Evolutionary conservation across 2,329 filamentous ascomycete genomes (phyloP), one percentile per base, ranked within the genome.

Genomic region (Catunica adiposa): DNA sequence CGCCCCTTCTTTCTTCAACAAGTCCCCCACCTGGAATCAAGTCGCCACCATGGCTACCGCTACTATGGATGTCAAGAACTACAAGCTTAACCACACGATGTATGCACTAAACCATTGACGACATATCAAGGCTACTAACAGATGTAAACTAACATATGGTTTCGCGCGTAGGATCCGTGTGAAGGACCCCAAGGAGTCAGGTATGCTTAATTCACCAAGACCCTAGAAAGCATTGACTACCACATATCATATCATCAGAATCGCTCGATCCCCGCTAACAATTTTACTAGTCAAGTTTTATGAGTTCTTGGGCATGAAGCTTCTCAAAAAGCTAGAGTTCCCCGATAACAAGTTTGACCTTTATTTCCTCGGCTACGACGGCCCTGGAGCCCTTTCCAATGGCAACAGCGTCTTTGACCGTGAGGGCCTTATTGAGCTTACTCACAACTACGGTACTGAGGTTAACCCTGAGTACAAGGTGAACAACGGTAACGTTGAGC

Each of bases 61-160:
- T n/a, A 78, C 80, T 2, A 94, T 89, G 0, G 80, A 96, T 61
- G 72, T 77, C 1, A 75, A 73, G 61, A 86, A 78, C 59, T 97
- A 97, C 71, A 86, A 92, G 69, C 75, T 84, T 67, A 90, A 92
- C 70, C 86, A 92, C 74, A 85, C 86, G 57, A 97, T 97, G 90
- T 80, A 66, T 65, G 75, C 20, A 4, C 29, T 37, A 2, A 31
- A 15, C 54, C 11, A 40, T 5, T 1, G 29, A n/a, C 14, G 29
- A 7, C 29, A 2, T n/a, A 20, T 56, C 22, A 38, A 22, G 14
- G 7, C n/a, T 2, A 5, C 8, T 8, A 14, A 2, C 8, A 5
- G 1, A 14, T 9, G 22, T 2, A 2, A 25, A n/a, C 44, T 48
- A 26, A 48, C 23, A 23, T 9, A 6, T 25, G 17, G 9, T 9